Evolutionary conservation across 2,329 filamentous ascomycete genomes (phyloP), one percentile per base, ranked within the genome.

Genomic region (Hortaea werneckii): DNA sequence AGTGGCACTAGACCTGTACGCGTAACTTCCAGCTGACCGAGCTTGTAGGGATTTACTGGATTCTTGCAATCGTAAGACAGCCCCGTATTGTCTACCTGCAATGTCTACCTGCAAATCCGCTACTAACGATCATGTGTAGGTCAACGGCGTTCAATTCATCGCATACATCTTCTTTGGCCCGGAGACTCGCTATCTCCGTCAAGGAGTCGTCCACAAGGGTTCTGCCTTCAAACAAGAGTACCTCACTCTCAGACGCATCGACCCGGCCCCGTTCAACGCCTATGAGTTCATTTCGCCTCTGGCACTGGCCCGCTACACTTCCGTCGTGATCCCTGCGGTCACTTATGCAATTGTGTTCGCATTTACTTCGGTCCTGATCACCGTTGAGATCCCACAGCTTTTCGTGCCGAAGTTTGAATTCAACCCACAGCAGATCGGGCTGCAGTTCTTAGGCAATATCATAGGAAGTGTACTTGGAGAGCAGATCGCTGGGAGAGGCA

Each of bases 381-480:
- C 76, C 0, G 72, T 81, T 27, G 77, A 80, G 53, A 74, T 81
- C 4, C 78, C 78, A 1, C 75, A 79, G 47, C 66, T 81, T 1
- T 76, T 79, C 50, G 67, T 70, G 5, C 60, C 67, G 30, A 74
- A 74, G 48, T 82, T 78, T 46, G 69, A 69, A 10, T 72, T 81
- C 63, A 74, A 77, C 54, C 60, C 74, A 0, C 70, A 80, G 57
- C 71, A 79, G 48, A 66, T 80, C 5, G 78, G 78, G 0, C 67
- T 81, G 1, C 76, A 80, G 48, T 78, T 76, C 53, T 61, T 79
- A 6, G 71, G 71, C 3, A 64, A 79, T 41, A 75, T 81, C 41
- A 66, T 80, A 30, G 77, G 78, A 1, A 73, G 70, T 1, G 58
- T 80, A 4, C 64, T 80, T 7, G 78, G 78, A 13, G 78, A 81